A percentile compares a stretch with the other conserved stretches of the same genome.
Evolutionary conservation across 2,329 filamentous ascomycete species (phyloP).

Genomic region (Fusarium fracticaudum): DNA sequence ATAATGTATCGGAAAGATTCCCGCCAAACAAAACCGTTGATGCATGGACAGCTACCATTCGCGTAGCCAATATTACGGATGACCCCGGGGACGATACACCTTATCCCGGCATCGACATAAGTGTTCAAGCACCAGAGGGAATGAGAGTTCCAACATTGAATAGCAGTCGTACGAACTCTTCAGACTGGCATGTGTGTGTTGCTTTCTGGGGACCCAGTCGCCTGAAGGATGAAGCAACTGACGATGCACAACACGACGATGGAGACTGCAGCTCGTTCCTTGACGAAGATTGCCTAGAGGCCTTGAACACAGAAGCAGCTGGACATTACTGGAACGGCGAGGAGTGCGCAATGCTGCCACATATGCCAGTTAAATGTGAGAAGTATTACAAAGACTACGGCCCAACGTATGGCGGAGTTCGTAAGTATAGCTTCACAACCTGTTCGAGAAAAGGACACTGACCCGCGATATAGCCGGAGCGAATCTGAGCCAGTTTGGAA

Average conservation of each 20-base stretch:
- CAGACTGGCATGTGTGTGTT: slow-evolving; percentile 9
- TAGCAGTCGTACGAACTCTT: background rate
- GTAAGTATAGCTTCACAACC: background rate
- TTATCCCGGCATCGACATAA: slow-evolving; percentile 8
- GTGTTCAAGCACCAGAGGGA: slow-evolving; percentile 15
- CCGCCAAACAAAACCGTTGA: slow-evolving; percentile 8
- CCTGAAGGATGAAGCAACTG: background rate
- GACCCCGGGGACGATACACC: slow-evolving; percentile 1
- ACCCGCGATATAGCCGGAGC: background rate
- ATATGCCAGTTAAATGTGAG: background rate
- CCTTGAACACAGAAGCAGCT: background rate
- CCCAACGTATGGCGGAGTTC: background rate
- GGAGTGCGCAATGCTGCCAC: background rate
- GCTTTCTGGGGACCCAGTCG: background rate
- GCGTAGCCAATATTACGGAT: slow-evolving; percentile 15
- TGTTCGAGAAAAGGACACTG: background rate
- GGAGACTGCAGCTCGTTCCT: slow-evolving; percentile 22
- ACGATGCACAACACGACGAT: slow-evolving; percentile 12
- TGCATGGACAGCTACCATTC: slow-evolving; percentile 13
- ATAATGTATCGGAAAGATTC: slow-evolving; percentile 7
- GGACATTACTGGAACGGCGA: background rate
- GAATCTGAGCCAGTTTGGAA: slow-evolving; percentile 7
- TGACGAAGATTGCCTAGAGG: slow-evolving; percentile 6
- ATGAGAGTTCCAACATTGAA: slow-evolving; percentile 2
- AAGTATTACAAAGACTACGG: slow-evolving; percentile 2